Percentiles rank a stretch among this genome's conserved stretches.
These are phyloP conservation scores for sunflower (Helianthus annuus) DNA, from an alignment of 129 eudicot species.

Conservation along the genomic window HanXRQr2.0-SUNRISE NC_035441.2:152388807-152389306, in stretches of 20 bases:
- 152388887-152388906: conserved; percentile 59
- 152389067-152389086: too few species aligned
- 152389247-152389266: too few species aligned
- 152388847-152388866: conserved; percentile 84
- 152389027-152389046: conserved; percentile 13
- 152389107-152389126: too few species aligned
- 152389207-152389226: too few species aligned
- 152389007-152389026: conserved; percentile 11
- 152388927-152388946: conserved; percentile 50
- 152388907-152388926: conserved; percentile 39
- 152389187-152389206: too few species aligned
- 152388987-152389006: conserved; percentile 42
- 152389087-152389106: too few species aligned
- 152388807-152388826: conserved; percentile 60
- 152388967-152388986: conserved; percentile 43
- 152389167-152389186: too few species aligned
- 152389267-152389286: too few species aligned
- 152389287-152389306: too few species aligned
- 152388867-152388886: conserved; percentile 82
- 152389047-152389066: not conserved
- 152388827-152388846: conserved; percentile 73
- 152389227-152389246: too few species aligned
- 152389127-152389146: too few species aligned
- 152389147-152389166: too few species aligned
- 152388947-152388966: conserved; percentile 55